Conservation (phyloP, 345 rosid species). For the Citrus medica region DNA sequence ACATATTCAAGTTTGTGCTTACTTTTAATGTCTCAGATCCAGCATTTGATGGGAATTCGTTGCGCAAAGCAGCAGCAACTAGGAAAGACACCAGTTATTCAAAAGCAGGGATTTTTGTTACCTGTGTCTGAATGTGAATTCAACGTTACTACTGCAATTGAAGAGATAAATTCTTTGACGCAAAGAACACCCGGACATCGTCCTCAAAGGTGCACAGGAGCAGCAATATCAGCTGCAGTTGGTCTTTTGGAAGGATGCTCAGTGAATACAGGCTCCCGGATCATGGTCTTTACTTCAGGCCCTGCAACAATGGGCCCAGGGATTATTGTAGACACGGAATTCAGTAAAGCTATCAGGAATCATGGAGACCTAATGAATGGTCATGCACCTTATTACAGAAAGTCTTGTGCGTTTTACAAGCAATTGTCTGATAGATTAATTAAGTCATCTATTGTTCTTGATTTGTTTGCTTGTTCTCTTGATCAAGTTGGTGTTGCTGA, state of each 20-base stretch:
- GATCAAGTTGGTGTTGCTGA: slow-evolving; percentile 96
- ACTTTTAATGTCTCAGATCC: slow-evolving; percentile 39
- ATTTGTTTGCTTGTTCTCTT: slow-evolving; percentile 91
- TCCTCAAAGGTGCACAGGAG: slow-evolving; percentile 84
- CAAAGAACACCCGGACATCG: slow-evolving; percentile 50
- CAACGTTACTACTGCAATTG: slow-evolving; percentile 67
- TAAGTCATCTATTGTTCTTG: slow-evolving; percentile 65
- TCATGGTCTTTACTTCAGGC: slow-evolving; percentile 92
- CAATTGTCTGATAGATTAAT: slow-evolving; percentile 55
- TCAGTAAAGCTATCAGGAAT: slow-evolving; percentile 62
- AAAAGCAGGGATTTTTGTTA: slow-evolving; percentile 74
- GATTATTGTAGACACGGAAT: slow-evolving; percentile 63
- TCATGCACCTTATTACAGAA: slow-evolving; percentile 46
- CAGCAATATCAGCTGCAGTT: slow-evolving; percentile 70
- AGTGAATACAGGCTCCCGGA: slow-evolving; percentile 64
- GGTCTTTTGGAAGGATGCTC: slow-evolving; percentile 78
- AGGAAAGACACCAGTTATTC: slow-evolving; percentile 45
- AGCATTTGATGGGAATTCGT: slow-evolving; percentile 56
- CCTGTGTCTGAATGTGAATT: slow-evolving; percentile 84
- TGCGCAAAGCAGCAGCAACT: slow-evolving; percentile 41
- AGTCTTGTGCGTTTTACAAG: slow-evolving; percentile 65
- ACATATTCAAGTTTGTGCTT: background rate
- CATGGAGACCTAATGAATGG: slow-evolving; percentile 79
- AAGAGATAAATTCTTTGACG: slow-evolving; percentile 54
- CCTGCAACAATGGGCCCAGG: slow-evolving; percentile 95